These are phyloP conservation scores for Kazachstania kunashirensis DNA, from an alignment of 805 yeast genomes.

Conservation along the genomic window DNA sequence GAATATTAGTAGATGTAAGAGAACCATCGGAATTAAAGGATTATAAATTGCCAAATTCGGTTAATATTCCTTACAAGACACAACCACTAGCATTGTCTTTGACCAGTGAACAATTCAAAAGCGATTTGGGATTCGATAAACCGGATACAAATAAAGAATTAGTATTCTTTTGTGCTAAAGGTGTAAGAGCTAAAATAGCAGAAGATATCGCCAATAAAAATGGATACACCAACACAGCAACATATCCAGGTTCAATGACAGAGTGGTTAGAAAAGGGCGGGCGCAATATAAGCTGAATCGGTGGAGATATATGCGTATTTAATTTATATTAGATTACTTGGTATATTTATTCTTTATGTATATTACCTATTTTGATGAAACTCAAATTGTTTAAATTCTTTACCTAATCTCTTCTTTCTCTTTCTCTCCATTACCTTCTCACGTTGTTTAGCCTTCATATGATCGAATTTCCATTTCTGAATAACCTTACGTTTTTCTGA, in stretches of 20 bases:
- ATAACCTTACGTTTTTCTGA: constrained; percentile 64
- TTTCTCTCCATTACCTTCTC: constrained; percentile 80
- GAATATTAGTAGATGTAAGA: constrained; percentile 76
- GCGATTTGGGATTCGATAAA: constrained; percentile 71
- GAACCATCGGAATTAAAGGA: constrained; percentile 70
- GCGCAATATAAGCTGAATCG: constrained; percentile 9
- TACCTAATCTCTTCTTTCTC: constrained; percentile 76
- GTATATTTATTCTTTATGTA: not conserved
- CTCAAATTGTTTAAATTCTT: constrained; percentile 53
- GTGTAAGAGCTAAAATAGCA: constrained; percentile 83
- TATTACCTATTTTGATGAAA: constrained; percentile 25
- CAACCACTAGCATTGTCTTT: constrained; percentile 88
- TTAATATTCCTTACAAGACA: constrained; percentile 82
- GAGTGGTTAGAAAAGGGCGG: constrained; percentile 55
- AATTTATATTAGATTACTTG: not conserved
- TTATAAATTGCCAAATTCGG: constrained; percentile 75
- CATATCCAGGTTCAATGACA: constrained; percentile 76
- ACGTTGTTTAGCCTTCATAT: constrained; percentile 60
- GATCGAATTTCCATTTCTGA: constrained; percentile 68
- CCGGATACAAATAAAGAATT: constrained; percentile 64
- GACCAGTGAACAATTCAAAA: constrained; percentile 67
- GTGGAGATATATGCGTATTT: constrained; percentile 1
- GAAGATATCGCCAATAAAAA: constrained; percentile 85
- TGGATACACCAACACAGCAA: constrained; percentile 77
- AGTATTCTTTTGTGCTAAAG: constrained; percentile 86